phyloP scores from a whole-genome alignment of 2,329 filamentous ascomycete genomes.

The Aspergillus luchuensis region DNA sequence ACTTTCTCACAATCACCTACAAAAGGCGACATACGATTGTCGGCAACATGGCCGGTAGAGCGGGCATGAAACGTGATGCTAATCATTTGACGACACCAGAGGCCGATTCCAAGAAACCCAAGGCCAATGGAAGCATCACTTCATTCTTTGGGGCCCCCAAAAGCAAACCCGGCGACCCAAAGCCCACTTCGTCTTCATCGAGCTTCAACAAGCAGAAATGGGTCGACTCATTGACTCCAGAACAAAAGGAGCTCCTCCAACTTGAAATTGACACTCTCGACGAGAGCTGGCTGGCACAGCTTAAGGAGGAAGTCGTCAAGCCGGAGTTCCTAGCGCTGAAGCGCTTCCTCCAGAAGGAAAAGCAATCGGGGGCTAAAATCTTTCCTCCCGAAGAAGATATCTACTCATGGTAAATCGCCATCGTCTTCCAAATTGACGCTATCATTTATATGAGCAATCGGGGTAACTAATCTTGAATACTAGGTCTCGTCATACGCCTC shows the following conservation, averaged over 20 bases:
- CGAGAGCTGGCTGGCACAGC: conserved; percentile 83
- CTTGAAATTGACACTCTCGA: conserved; percentile 92
- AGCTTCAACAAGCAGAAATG: conserved; percentile 90
- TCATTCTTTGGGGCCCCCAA: conserved; percentile 83
- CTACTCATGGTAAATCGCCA: conserved; percentile 77
- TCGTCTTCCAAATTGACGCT: not conserved
- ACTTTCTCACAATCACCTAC: not conserved
- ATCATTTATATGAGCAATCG: not conserved
- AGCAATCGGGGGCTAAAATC: conserved; percentile 70
- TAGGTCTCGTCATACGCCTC: conserved; percentile 91
- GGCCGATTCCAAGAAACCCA: conserved; percentile 68
- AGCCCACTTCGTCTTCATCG: conserved; percentile 24
- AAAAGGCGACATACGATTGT: not conserved
- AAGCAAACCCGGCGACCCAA: conserved; percentile 37
- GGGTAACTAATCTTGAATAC: conserved; percentile 21
- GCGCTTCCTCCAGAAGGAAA: conserved; percentile 79
- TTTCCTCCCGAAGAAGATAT: conserved; percentile 88
- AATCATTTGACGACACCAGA: conserved; percentile 44
- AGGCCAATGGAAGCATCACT: conserved; percentile 76
- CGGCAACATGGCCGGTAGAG: conserved; percentile 33
- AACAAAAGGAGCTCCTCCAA: conserved; percentile 79
- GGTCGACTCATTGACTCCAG: conserved; percentile 74
- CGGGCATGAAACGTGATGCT: conserved; percentile 67
- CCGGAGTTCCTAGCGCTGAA: conserved; percentile 86
- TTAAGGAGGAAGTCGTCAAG: conserved; percentile 81